Conservation (phyloP, 108 stramenopile genomes). For the Epithemia pelagica region DNA sequence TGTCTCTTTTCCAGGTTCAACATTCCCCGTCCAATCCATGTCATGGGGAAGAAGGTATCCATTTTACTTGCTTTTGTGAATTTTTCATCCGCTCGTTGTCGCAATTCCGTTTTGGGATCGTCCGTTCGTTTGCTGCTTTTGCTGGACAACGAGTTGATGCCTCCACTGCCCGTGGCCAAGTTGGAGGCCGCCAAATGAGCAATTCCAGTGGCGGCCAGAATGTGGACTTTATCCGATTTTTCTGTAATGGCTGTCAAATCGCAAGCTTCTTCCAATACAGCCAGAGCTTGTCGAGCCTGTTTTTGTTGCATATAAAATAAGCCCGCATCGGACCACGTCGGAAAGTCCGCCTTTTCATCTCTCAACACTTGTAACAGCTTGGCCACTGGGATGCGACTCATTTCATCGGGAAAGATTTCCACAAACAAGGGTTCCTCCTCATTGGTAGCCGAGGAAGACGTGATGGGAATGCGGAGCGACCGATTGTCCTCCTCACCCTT, state of each 20-base stretch:
- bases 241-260: slow-evolving; percentile 11
- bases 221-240: slow-evolving; percentile 39
- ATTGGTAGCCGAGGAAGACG: slow-evolving; percentile 25
- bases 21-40: slow-evolving; percentile 82
- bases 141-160: slow-evolving; percentile 9
- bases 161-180: slow-evolving; percentile 7
- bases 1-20: slow-evolving; percentile 42
- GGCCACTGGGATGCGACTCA: slow-evolving; percentile 46
- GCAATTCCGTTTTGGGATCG: slow-evolving; percentile 48
- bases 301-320: slow-evolving; percentile 58
- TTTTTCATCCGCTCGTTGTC: slow-evolving; percentile 54
- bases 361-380: slow-evolving; percentile 45
- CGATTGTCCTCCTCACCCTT: neutral
- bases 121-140: slow-evolving; percentile 7
- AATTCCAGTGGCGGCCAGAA: slow-evolving; percentile 70
- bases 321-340: slow-evolving; percentile 62
- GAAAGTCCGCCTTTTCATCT: slow-evolving; percentile 54
- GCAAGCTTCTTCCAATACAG: slow-evolving; percentile 61
- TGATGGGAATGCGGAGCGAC: slow-evolving; percentile 69
- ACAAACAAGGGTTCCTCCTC: slow-evolving; percentile 26
- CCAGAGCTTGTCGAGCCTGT: slow-evolving; percentile 41
- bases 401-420: slow-evolving; percentile 83
- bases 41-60: slow-evolving; percentile 77
- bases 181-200: slow-evolving; percentile 40
- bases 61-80: slow-evolving; percentile 63